Conservation (phyloP, 1,139 yeast genomes). For the Debaryomycetaceae sp. region DNA sequence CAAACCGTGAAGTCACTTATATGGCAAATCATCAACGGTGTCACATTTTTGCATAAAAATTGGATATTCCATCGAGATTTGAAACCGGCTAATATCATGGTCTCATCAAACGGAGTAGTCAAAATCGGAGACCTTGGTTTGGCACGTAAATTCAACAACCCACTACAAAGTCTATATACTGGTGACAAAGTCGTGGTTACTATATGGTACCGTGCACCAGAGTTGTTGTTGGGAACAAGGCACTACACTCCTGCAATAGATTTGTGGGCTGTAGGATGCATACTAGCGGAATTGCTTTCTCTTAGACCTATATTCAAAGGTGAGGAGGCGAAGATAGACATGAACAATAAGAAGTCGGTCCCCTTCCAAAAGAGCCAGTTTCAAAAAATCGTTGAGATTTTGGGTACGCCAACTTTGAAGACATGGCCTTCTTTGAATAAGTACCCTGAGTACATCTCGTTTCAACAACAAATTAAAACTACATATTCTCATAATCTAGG, state of each 20-base stretch:
- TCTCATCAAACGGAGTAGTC: slow-evolving; percentile 80
- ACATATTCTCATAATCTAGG: slow-evolving; percentile 65
- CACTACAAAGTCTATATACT: slow-evolving; percentile 81
- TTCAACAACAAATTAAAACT: slow-evolving; percentile 45
- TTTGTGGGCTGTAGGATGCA: slow-evolving; percentile 97
- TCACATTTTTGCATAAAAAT: slow-evolving; percentile 85
- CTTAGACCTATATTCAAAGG: slow-evolving; percentile 94
- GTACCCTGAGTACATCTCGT: slow-evolving; percentile 79
- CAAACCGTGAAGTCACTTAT: slow-evolving; percentile 75
- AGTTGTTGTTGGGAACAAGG: slow-evolving; percentile 80
- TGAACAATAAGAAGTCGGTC: slow-evolving; percentile 73
- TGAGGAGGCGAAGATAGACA: slow-evolving; percentile 93
- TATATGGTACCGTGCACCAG: slow-evolving; percentile 98
- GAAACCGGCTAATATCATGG: slow-evolving; percentile 98
- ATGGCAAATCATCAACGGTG: slow-evolving; percentile 93
- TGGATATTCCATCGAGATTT: slow-evolving; percentile 96
- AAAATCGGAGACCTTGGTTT: slow-evolving; percentile 96
- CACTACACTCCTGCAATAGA: slow-evolving; percentile 96
- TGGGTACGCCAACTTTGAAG: slow-evolving; percentile 79
- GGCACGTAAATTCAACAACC: slow-evolving; percentile 87
- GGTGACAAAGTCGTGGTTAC: slow-evolving; percentile 98
- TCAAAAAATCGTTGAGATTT: slow-evolving; percentile 81
- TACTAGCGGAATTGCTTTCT: slow-evolving; percentile 85
- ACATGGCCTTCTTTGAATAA: slow-evolving; percentile 76
- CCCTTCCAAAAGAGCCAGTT: slow-evolving; percentile 94